phyloP scores from a whole-genome alignment of 345 rosid genomes.

The Lenwebbia sp. region DNA sequence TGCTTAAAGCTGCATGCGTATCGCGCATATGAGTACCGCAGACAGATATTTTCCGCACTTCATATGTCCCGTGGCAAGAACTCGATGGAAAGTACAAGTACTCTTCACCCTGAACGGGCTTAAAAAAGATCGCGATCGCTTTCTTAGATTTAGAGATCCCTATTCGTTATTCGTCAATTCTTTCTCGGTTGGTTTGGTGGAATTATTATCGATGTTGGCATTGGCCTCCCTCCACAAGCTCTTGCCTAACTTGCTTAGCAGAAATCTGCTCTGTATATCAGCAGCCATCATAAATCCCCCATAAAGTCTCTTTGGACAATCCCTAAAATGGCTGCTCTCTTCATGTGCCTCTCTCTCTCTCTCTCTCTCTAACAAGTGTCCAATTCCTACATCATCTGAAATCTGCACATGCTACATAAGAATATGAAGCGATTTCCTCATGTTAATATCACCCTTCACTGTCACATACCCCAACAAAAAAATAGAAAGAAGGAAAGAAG shows the following conservation, averaged over 20 bases:
- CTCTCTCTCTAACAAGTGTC: not conserved
- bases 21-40: not conserved
- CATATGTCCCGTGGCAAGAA: not conserved
- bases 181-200: not conserved
- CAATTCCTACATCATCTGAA: not conserved
- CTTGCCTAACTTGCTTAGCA: not conserved
- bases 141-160: not conserved
- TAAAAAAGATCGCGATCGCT: not conserved
- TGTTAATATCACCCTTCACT: not conserved
- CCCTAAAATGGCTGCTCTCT: not conserved
- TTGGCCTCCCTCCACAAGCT: not conserved
- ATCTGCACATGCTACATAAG: not conserved
- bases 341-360: not conserved
- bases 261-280: not conserved
- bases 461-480: not conserved
- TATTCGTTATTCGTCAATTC: not conserved
- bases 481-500: too few species aligned
- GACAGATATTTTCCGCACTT: not conserved
- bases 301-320: not conserved
- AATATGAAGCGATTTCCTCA: not conserved
- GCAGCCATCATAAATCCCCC: not conserved
- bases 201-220: not conserved
- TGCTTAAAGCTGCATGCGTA: not conserved
- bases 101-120: not conserved
- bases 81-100: not conserved